A percentile compares a stretch with the other conserved stretches of the same genome.
phyloP scores from a whole-genome alignment of 1,139 yeast species.

The Geotrichum bryndzae region DNA sequence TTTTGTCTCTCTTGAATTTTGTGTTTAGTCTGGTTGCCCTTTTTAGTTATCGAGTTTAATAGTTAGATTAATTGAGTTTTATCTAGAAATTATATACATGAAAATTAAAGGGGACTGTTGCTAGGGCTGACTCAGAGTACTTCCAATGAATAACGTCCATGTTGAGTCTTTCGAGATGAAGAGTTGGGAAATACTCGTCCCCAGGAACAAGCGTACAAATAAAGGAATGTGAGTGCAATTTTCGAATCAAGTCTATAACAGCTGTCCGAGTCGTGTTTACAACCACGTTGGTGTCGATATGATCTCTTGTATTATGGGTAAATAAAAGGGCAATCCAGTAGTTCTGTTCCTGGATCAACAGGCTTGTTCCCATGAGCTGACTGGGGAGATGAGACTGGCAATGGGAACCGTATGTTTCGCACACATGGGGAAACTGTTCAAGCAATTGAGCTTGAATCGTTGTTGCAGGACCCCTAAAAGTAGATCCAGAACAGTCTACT shows the following conservation, averaged over 20 bases:
- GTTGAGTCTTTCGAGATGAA: slow-evolving; percentile 72
- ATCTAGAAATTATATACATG: slow-evolving; percentile 1
- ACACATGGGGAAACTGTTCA: slow-evolving; percentile 47
- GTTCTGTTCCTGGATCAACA: slow-evolving; percentile 40
- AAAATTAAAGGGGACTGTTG: slow-evolving; percentile 13
- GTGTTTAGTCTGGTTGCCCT: background rate
- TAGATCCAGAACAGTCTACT: background rate
- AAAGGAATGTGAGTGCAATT: slow-evolving; percentile 29
- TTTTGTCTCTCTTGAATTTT: background rate
- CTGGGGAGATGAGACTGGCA: slow-evolving; percentile 37
- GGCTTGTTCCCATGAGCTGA: slow-evolving; percentile 49
- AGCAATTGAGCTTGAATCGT: background rate
- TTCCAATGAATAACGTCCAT: slow-evolving; percentile 21
- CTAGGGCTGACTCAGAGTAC: slow-evolving; percentile 3
- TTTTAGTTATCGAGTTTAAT: slow-evolving; percentile 2
- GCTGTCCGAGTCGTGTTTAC: slow-evolving; percentile 46
- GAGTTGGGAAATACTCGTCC: slow-evolving; percentile 16
- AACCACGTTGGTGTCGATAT: slow-evolving; percentile 35
- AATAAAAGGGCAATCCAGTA: slow-evolving; percentile 56
- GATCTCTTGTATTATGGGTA: slow-evolving; percentile 34
- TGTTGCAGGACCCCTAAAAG: background rate
- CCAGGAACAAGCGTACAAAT: slow-evolving; percentile 15
- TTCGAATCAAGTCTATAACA: slow-evolving; percentile 42
- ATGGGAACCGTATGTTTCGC: slow-evolving; percentile 42
- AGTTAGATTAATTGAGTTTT: background rate